These are phyloP conservation scores for Prunus yedoensis DNA, from an alignment of 331 rosid species.

Conservation along the genomic window DNA sequence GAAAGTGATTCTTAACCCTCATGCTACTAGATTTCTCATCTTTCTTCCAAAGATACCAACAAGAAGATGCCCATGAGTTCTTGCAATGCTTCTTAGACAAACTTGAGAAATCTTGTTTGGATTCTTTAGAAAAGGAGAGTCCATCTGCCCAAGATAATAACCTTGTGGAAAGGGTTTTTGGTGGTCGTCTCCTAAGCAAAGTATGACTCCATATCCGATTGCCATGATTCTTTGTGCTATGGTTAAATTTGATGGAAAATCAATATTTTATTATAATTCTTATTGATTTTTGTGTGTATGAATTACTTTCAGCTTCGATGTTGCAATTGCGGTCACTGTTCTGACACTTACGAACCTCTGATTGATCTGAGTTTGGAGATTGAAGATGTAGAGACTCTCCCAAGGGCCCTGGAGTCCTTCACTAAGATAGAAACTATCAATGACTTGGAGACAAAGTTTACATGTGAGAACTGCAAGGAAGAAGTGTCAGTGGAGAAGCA, in stretches of 20 bases:
- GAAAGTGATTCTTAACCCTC: constrained; percentile 51
- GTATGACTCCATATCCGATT: constrained; percentile 36
- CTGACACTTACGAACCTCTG: constrained; percentile 75
- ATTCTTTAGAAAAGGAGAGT: constrained; percentile 26
- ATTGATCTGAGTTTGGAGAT: constrained; percentile 90
- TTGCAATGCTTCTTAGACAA: constrained; percentile 80
- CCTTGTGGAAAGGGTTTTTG: constrained; percentile 70
- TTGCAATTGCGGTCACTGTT: constrained; percentile 65
- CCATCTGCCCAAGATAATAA: constrained; percentile 34
- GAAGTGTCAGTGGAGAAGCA: constrained; percentile 75
- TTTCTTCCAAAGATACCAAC: constrained; percentile 58
- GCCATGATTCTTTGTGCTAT: not conserved
- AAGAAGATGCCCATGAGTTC: constrained; percentile 97
- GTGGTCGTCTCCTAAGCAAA: constrained; percentile 77
- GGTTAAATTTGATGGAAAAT: not conserved
- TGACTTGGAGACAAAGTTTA: constrained; percentile 46
- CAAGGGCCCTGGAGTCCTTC: constrained; percentile 71
- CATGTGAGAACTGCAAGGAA: constrained; percentile 70
- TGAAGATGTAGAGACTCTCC: constrained; percentile 59
- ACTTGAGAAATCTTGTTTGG: constrained; percentile 54
- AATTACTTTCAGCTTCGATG: constrained; percentile 70
- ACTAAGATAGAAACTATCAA: constrained; percentile 78
- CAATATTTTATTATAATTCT: not conserved
- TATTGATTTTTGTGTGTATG: constrained; percentile 2
- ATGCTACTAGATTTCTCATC: constrained; percentile 57